Percentiles rank a stretch among this genome's conserved stretches.
Evolutionary conservation across 495 filamentous ascomycete genomes (phyloP).

Genomic region (Thermochaetoides thermophila): DNA sequence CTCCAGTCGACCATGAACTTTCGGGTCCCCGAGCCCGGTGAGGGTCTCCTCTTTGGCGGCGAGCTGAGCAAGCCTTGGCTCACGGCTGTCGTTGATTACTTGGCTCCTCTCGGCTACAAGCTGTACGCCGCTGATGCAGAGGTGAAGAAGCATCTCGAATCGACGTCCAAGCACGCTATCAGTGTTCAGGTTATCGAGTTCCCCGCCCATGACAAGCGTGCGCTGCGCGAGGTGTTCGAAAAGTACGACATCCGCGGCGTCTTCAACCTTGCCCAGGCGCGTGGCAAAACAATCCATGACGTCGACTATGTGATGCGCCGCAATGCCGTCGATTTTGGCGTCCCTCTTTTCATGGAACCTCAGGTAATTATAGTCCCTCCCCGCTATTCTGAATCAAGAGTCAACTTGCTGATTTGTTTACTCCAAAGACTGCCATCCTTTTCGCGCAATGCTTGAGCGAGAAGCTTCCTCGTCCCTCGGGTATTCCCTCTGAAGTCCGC

Average conservation of each 20-base stretch:
- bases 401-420: neutral
- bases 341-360: conserved; percentile 96
- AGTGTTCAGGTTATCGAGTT: conserved; percentile 89
- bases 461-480: conserved; percentile 74
- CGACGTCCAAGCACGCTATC: conserved; percentile 45
- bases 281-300: conserved; percentile 73
- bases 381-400: neutral
- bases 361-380: conserved; percentile 49
- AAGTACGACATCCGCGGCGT: conserved; percentile 92
- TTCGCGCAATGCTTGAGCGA: conserved; percentile 93
- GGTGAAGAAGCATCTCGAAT: conserved; percentile 73
- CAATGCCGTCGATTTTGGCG: conserved; percentile 95
- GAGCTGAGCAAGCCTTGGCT: conserved; percentile 52
- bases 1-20: conserved; percentile 99
- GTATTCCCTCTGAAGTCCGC: conserved; percentile 76
- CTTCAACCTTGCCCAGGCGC: conserved; percentile 80
- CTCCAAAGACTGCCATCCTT: conserved; percentile 69
- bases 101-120: conserved; percentile 83
- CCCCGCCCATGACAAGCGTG: conserved; percentile 89
- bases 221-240: conserved; percentile 87
- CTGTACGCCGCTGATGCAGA: conserved; percentile 69
- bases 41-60: conserved; percentile 88
- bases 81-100: conserved; percentile 61
- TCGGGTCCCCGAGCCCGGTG: conserved; percentile 80
- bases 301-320: conserved; percentile 97